These are phyloP conservation scores for Thelephora ganbajun DNA, from an alignment of 768 basidiomycete species.

Conservation along the genomic window DNA sequence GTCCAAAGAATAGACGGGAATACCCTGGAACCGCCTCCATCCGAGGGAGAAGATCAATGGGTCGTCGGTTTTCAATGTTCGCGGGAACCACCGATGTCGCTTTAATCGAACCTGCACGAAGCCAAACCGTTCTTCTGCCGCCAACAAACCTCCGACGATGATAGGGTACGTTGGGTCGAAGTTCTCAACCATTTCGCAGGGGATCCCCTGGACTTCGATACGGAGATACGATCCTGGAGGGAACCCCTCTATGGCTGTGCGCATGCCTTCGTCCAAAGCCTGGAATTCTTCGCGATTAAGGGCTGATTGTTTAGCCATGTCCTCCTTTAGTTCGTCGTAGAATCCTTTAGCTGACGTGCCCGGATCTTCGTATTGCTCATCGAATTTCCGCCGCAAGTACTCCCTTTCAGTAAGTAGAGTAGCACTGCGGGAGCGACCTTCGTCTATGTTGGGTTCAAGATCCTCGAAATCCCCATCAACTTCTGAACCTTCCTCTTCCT, in stretches of 20 bases:
- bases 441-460: constrained; percentile 24
- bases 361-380: constrained; percentile 91
- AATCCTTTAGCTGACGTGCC: constrained; percentile 71
- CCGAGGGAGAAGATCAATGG: constrained; percentile 95
- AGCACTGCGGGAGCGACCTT: constrained; percentile 22
- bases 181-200: constrained; percentile 84
- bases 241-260: constrained; percentile 81
- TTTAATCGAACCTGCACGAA: constrained; percentile 94
- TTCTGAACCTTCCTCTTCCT: constrained; percentile 17
- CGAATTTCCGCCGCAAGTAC: constrained; percentile 85
- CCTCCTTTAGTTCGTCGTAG: constrained; percentile 85
- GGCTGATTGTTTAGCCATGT: constrained; percentile 72
- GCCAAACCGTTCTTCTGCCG: constrained; percentile 85
- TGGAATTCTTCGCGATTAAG: constrained; percentile 82
- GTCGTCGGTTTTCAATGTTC: constrained; percentile 92
- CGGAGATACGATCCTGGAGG: constrained; percentile 88
- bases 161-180: constrained; percentile 89
- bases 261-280: constrained; percentile 58
- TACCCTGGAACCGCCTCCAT: constrained; percentile 91
- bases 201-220: constrained; percentile 72
- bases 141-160: constrained; percentile 80
- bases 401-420: constrained; percentile 80
- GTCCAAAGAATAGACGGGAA: constrained; percentile 93
- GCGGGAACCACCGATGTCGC: constrained; percentile 85
- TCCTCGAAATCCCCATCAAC: constrained; percentile 27